These are phyloP conservation scores for Rickenella mellea DNA, from an alignment of 768 basidiomycete genomes.

Conservation along the genomic window DNA sequence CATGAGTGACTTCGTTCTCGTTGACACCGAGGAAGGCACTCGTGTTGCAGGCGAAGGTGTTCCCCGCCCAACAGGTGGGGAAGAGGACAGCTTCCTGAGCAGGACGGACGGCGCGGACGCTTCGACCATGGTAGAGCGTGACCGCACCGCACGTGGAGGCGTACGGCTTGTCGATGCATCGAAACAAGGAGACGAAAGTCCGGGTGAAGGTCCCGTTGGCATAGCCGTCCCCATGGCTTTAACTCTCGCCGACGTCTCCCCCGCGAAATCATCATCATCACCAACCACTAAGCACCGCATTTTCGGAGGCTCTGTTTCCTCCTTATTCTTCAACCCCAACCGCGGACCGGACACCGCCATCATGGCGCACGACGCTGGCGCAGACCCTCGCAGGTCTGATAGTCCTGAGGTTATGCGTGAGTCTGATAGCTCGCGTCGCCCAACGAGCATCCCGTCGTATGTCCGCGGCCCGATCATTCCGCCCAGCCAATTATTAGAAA, in stretches of 20 bases:
- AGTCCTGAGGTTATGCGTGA: too few species aligned
- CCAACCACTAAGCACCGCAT: neutral
- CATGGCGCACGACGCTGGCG: neutral
- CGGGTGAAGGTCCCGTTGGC: neutral
- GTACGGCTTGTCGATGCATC: too few species aligned
- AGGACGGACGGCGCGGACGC: constrained; percentile 10
- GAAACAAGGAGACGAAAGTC: neutral
- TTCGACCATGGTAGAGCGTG: neutral
- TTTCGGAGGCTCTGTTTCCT: constrained; percentile 1
- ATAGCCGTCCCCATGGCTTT: neutral
- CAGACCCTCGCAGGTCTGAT: neutral
- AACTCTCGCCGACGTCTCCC: neutral
- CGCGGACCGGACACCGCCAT: neutral
- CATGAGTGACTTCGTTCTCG: constrained; percentile 23
- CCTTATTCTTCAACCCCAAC: constrained; percentile 7
- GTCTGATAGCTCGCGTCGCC: neutral
- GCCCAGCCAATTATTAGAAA: constrained; percentile 23
- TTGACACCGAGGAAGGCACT: constrained; percentile 27
- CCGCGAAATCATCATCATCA: neutral
- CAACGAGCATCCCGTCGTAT: neutral
- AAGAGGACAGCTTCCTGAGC: constrained; percentile 55
- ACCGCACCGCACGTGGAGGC: constrained; percentile 5
- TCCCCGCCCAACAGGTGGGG: constrained; percentile 61
- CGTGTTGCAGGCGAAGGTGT: constrained; percentile 49
- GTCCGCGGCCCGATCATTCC: constrained; percentile 23